Conservation (phyloP, 148 eudicot species). For the Heliosperma pusillum region DNA sequence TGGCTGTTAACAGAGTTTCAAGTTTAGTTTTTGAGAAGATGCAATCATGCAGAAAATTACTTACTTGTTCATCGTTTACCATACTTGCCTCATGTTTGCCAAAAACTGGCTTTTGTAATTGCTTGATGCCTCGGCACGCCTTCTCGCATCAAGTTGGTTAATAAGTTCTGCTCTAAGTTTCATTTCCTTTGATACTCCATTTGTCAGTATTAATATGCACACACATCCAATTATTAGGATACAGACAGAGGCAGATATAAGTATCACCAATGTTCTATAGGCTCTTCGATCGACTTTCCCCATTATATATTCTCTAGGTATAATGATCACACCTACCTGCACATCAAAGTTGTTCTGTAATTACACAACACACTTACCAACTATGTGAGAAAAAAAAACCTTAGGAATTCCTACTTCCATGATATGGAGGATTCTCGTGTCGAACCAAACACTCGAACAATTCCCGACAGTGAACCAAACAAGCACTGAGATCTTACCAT, state of each 20-base stretch:
- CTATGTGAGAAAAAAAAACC: neutral
- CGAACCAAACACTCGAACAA: neutral
- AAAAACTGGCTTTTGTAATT: slow-evolving; percentile 96
- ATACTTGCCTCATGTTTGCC: slow-evolving; percentile 90
- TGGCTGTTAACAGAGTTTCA: slow-evolving; percentile 50
- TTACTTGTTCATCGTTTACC: neutral
- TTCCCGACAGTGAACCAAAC: neutral
- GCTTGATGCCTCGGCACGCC: slow-evolving; percentile 97
- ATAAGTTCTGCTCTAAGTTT: slow-evolving; percentile 88
- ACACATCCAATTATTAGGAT: slow-evolving; percentile 81
- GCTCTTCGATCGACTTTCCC: slow-evolving; percentile 88
- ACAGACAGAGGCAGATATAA: slow-evolving; percentile 81
- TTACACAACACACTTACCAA: neutral
- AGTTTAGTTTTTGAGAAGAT: slow-evolving; percentile 18
- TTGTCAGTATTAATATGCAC: slow-evolving; percentile 84
- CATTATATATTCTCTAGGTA: slow-evolving; percentile 92
- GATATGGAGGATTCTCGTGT: neutral
- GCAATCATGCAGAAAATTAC: neutral
- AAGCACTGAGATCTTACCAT: slow-evolving; percentile 50
- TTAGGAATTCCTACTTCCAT: no score
- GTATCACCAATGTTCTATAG: slow-evolving; percentile 62
- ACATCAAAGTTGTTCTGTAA: slow-evolving; percentile 11
- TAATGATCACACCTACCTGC: slow-evolving; percentile 90
- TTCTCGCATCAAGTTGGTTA: slow-evolving; percentile 85
- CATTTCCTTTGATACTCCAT: slow-evolving; percentile 99